These are phyloP conservation scores for Monosporascus sp. DNA, from an alignment of 2,329 filamentous ascomycete genomes.

Conservation along the genomic window DNA sequence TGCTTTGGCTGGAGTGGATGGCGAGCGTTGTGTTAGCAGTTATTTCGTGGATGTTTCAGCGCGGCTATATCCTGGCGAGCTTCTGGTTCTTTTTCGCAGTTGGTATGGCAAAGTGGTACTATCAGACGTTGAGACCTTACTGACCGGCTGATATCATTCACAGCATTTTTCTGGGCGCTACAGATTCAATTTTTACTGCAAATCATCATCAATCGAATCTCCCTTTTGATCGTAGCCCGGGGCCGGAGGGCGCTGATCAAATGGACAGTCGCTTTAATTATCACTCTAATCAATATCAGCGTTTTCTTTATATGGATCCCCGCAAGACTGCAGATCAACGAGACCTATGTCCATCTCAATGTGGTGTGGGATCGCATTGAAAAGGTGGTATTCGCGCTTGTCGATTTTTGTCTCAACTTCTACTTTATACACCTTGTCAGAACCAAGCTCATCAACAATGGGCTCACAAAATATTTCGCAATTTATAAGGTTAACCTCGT, in stretches of 20 bases:
- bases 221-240: slow-evolving; percentile 36
- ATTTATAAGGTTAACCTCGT: slow-evolving; percentile 39
- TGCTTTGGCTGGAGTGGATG: slow-evolving; percentile 4
- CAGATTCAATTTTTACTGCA: slow-evolving; percentile 43
- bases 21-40: not conserved
- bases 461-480: slow-evolving; percentile 40
- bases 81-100: slow-evolving; percentile 2
- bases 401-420: slow-evolving; percentile 39
- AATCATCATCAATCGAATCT: slow-evolving; percentile 45
- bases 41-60: no score
- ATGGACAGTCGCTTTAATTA: slow-evolving; percentile 30
- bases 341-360: slow-evolving; percentile 35
- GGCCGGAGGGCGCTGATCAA: slow-evolving; percentile 31
- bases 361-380: slow-evolving; percentile 44
- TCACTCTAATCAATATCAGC: slow-evolving; percentile 41
- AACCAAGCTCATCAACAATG: slow-evolving; percentile 37
- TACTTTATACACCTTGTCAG: slow-evolving; percentile 42
- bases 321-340: slow-evolving; percentile 33
- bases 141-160: not conserved
- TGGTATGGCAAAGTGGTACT: not conserved
- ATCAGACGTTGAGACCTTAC: no score
- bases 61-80: no score
- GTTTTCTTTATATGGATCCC: slow-evolving; percentile 48
- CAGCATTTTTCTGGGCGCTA: slow-evolving; percentile 25
- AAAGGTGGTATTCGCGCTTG: slow-evolving; percentile 40